These are phyloP conservation scores for Phylloporus gajari DNA, from an alignment of 1,284 basidiomycete species.

Conservation along the genomic window DNA sequence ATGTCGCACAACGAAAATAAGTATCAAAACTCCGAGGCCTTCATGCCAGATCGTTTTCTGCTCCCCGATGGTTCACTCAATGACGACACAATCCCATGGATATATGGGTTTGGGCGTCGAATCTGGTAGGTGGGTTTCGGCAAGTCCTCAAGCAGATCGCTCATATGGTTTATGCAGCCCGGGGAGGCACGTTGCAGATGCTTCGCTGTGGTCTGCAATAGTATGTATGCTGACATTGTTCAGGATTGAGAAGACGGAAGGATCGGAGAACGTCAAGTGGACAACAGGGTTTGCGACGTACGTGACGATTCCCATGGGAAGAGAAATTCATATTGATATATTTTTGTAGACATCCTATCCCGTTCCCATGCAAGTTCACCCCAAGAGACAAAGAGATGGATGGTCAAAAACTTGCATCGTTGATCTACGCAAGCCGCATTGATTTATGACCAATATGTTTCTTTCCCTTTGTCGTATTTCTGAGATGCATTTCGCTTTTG, in stretches of 20 bases:
- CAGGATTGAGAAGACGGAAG: constrained; percentile 25
- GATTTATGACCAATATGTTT: constrained; percentile 6
- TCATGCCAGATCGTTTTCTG: constrained; percentile 39
- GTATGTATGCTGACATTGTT: constrained; percentile 30
- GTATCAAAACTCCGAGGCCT: constrained; percentile 32
- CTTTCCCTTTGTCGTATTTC: neutral
- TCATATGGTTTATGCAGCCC: constrained; percentile 24
- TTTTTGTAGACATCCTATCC: constrained; percentile 23
- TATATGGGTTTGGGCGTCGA: constrained; percentile 40
- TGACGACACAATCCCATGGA: constrained; percentile 23
- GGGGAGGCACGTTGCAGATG: constrained; percentile 37
- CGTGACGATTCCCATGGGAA: no score
- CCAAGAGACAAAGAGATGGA: constrained; percentile 28
- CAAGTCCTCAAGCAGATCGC: no score
- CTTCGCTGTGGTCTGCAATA: constrained; percentile 40
- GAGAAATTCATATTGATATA: no score
- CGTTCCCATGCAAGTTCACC: constrained; percentile 32
- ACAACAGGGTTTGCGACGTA: constrained; percentile 24
- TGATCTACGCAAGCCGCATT: constrained; percentile 19
- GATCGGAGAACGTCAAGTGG: constrained; percentile 28
- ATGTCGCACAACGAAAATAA: constrained; percentile 31
- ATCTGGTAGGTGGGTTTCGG: constrained; percentile 22
- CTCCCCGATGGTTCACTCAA: constrained; percentile 27
- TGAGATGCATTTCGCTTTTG: neutral
- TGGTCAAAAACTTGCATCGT: constrained; percentile 21